Evolutionary conservation across 148 eudicot species (phyloP), one percentile per base, ranked within the genome.

Genomic region (Camellia sinensis): DNA sequence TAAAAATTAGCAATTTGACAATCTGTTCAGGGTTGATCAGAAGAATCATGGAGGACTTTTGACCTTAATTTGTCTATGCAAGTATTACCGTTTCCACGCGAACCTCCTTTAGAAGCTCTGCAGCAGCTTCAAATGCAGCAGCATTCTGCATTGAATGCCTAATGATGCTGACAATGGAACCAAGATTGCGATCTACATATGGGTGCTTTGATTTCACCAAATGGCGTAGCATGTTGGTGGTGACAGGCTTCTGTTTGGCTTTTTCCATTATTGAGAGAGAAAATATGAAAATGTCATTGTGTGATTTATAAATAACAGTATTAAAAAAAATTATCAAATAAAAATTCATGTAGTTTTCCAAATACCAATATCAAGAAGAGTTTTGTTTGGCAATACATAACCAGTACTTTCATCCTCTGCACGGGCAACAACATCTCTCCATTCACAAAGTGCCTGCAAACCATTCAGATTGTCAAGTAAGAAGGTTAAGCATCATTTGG

Each of bases 391-490:
- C 84, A 97, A 82, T 84, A 97, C 82, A 88, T 85, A 97, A 67
- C 99, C 99, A 85, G 99, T 97, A 87, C 99, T 97, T 85, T 97
- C 99, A 89, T 97, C 99, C 87, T 97, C 97, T 61, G 91, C 84
- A 79, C 99, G 98, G 63, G 98, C 99, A 83, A 92, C 85, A 71
- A 77, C 82, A 77, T 97, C 99, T 86, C 99, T 92, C 99, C 99
- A 97, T 57, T 91, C 94, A 85, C 82, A 90, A 37, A 97, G 95
- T 71, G 94, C 99, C 99, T 95, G 85, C 75, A 88, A 54, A 41
- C 50, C 82, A 85, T 71, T 41, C 79, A 81, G 40, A 41, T 37
- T 54, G 41, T 5, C 1, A 66, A 10, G 59, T 37, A 78, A 11
- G 59, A 67, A 52, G 50, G 17, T 1, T 68, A 62, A 6, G 56